A percentile compares a stretch with the other conserved stretches of the same genome.
Conservation (phyloP, 345 rosid species). For the Leavenworthia alabamica region DNA sequence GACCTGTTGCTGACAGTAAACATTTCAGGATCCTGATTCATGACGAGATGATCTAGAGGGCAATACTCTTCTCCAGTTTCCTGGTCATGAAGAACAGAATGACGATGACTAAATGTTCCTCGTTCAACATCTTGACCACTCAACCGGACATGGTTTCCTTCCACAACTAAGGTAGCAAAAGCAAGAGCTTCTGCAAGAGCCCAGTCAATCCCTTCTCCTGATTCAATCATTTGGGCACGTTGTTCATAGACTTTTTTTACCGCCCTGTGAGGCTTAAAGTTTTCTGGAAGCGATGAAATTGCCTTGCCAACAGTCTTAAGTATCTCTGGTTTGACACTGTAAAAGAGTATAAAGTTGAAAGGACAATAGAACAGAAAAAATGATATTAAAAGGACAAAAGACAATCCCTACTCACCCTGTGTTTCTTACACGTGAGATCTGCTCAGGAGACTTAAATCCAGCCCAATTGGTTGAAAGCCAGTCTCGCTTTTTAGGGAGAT, state of each 20-base stretch:
- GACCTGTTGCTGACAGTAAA: conserved; percentile 86
- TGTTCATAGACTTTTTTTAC: conserved; percentile 76
- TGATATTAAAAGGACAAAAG: neutral
- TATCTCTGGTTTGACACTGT: conserved; percentile 78
- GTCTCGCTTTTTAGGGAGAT: conserved; percentile 59
- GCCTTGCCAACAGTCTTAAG: conserved; percentile 78
- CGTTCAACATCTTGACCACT: conserved; percentile 92
- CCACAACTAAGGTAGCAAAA: conserved; percentile 67
- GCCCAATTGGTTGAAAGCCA: conserved; percentile 86
- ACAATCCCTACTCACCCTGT: conserved; percentile 47
- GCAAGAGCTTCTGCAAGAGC: conserved; percentile 80
- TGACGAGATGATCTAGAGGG: conserved; percentile 64
- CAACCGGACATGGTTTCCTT: conserved; percentile 85
- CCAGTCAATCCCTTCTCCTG: conserved; percentile 86
- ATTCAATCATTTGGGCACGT: conserved; percentile 69
- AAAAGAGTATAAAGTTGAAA: conserved; percentile 9
- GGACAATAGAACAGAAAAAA: neutral
- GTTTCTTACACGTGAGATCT: conserved; percentile 66
- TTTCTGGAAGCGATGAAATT: conserved; percentile 57
- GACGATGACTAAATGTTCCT: conserved; percentile 84
- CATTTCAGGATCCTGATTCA: conserved; percentile 71
- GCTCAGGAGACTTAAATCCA: conserved; percentile 78
- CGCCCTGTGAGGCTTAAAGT: conserved; percentile 65
- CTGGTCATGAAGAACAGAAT: conserved; percentile 70
- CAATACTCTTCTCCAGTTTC: conserved; percentile 66